Conservation (phyloP, 2,329 filamentous ascomycete species). For the Alternaria sp. region DNA sequence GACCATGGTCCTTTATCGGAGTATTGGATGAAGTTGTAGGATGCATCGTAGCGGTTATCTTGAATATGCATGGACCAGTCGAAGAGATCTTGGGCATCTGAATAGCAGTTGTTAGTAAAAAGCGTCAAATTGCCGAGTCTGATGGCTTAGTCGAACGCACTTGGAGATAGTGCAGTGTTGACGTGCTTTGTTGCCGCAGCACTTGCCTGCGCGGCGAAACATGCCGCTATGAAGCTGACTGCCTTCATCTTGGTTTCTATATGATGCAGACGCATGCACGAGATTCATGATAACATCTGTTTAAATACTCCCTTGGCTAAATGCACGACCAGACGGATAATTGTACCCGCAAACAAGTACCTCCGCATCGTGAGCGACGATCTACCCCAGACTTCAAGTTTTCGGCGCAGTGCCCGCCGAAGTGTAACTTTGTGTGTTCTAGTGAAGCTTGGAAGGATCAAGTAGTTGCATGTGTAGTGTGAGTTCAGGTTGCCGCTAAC, state of each 20-base stretch:
- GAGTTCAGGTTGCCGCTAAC: not conserved
- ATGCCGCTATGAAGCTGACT: not conserved
- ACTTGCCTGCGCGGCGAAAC: not conserved
- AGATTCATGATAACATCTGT: not conserved
- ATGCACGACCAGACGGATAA: not conserved
- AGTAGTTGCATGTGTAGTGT: not conserved
- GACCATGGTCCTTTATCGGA: conserved; percentile 55
- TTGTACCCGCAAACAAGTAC: not conserved
- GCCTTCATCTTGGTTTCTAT: not conserved
- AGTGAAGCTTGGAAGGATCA: conserved; percentile 2
- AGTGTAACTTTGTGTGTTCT: conserved; percentile 1
- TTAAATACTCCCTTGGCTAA: not conserved
- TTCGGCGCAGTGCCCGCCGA: conserved; percentile 6
- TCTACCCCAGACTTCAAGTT: not conserved
- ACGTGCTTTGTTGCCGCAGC: not conserved
- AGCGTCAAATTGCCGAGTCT: not conserved
- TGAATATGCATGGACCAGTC: conserved; percentile 26
- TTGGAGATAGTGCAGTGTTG: not conserved
- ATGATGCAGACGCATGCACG: not conserved
- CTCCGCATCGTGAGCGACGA: conserved; percentile 7
- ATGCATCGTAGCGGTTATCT: conserved; percentile 53
- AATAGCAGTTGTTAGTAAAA: not conserved
- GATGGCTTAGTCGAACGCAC: not conserved
- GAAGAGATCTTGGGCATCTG: conserved; percentile 23
- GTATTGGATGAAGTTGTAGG: conserved; percentile 56